phyloP scores from a whole-genome alignment of 495 filamentous ascomycete species.

The Xanthoparmelia taractica region DNA sequence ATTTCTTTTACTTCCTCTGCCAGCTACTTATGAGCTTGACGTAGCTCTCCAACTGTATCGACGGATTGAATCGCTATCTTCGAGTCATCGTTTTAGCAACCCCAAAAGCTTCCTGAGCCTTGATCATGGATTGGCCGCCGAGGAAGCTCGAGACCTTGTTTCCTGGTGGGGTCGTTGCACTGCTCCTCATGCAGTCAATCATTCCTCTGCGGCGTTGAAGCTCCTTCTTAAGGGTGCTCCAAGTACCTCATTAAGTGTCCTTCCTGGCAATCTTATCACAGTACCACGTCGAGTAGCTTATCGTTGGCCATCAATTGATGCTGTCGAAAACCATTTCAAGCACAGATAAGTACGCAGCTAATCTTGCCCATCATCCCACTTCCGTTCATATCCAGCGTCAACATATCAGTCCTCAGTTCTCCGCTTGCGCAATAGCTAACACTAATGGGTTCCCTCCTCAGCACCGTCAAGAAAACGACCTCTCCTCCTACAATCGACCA shows the following conservation, averaged over 20 bases:
- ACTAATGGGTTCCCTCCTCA: constrained; percentile 14
- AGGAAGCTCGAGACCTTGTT: no score
- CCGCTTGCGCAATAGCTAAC: not conserved
- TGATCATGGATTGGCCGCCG: not conserved
- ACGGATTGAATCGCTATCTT: not conserved
- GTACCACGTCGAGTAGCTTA: not conserved
- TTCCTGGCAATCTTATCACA: not conserved
- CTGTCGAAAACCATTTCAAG: not conserved
- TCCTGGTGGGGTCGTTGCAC: not conserved
- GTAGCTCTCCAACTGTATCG: not conserved
- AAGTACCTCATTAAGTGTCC: not conserved
- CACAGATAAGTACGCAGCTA: not conserved
- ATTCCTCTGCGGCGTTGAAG: not conserved
- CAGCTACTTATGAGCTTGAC: not conserved
- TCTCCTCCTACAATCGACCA: constrained; percentile 13
- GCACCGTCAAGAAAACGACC: constrained; percentile 10
- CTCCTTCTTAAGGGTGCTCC: not conserved
- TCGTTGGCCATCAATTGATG: not conserved
- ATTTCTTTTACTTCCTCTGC: not conserved
- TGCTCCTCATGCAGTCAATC: constrained; percentile 13
- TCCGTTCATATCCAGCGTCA: not conserved
- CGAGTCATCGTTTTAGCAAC: not conserved
- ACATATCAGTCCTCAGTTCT: not conserved
- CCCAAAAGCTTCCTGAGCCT: not conserved
- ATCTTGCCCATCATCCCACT: not conserved